A percentile compares a stretch with the other conserved stretches of the same genome.
Conservation (phyloP, 2,329 filamentous ascomycete genomes). For the Lachnellula arida region DNA sequence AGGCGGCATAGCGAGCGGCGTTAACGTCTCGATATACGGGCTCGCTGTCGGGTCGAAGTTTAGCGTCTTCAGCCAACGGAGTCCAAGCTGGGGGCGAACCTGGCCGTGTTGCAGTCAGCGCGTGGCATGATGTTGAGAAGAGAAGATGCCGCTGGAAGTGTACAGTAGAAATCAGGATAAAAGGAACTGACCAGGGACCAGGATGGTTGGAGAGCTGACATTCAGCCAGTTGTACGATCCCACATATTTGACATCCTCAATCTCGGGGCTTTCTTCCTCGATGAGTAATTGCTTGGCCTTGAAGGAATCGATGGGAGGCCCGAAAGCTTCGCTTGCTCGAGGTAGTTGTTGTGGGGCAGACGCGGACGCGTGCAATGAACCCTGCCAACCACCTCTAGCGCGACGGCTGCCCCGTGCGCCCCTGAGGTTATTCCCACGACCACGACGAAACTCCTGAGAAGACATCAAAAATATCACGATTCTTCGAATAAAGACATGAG, state of each 20-base stretch:
- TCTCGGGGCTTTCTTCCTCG: slow-evolving; percentile 28
- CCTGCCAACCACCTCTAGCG: too few species aligned
- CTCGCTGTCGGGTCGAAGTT: slow-evolving; percentile 40
- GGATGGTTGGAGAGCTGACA: slow-evolving; percentile 34
- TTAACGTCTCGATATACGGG: slow-evolving; percentile 39
- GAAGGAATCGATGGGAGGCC: too few species aligned
- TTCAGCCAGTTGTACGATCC: slow-evolving; percentile 50
- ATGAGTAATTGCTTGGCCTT: slow-evolving; percentile 9
- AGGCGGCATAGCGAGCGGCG: slow-evolving; percentile 36
- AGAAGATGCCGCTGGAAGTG: not conserved
- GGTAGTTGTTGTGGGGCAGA: too few species aligned
- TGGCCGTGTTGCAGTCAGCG: slow-evolving; percentile 23
- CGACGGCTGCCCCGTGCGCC: too few species aligned
- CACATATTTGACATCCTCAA: slow-evolving; percentile 39
- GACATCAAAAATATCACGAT: too few species aligned
- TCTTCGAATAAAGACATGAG: too few species aligned
- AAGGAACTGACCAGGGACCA: slow-evolving; percentile 39
- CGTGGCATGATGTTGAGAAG: slow-evolving; percentile 3
- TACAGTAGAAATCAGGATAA: too few species aligned
- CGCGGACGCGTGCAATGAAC: too few species aligned
- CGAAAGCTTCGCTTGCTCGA: too few species aligned
- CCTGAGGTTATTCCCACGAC: too few species aligned
- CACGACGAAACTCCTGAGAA: too few species aligned
- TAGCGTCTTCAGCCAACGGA: slow-evolving; percentile 33
- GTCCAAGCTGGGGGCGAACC: slow-evolving; percentile 49